Percentiles rank a stretch among this genome's conserved stretches.
phyloP scores from a whole-genome alignment of 768 basidiomycete species.

The Termitomyces titanicus region DNA sequence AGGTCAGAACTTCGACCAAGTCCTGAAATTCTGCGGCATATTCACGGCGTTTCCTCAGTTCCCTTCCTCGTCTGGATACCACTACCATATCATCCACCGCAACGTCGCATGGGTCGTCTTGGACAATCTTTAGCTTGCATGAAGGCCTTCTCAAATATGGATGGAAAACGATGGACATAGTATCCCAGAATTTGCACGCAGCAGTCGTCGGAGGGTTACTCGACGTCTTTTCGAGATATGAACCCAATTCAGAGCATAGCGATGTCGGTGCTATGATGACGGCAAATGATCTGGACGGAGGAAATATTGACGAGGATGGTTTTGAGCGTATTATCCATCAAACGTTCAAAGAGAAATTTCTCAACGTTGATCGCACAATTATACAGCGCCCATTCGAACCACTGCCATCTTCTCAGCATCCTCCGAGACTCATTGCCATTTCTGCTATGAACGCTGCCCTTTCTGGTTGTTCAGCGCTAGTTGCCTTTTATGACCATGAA shows the following conservation, averaged over 20 bases:
- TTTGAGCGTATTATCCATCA: constrained; percentile 19
- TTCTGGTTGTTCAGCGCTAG: constrained; percentile 30
- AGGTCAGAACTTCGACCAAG: constrained; percentile 4
- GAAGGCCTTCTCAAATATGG: constrained; percentile 27
- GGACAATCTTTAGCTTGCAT: constrained; percentile 30
- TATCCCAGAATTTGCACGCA: constrained; percentile 23
- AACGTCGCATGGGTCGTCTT: constrained; percentile 10
- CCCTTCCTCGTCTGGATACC: constrained; percentile 1
- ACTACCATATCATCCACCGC: neutral
- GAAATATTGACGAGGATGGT: constrained; percentile 3
- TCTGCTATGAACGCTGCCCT: constrained; percentile 27
- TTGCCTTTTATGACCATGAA: constrained; percentile 33
- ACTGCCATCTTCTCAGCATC: constrained; percentile 13
- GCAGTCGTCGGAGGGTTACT: neutral
- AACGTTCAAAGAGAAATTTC: constrained; percentile 27
- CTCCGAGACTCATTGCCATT: constrained; percentile 18
- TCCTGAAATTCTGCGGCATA: neutral
- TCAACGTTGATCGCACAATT: constrained; percentile 29
- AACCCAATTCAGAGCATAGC: constrained; percentile 7
- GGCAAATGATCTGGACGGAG: neutral
- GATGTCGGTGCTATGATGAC: constrained; percentile 6
- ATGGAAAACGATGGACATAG: constrained; percentile 21
- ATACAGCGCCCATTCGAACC: constrained; percentile 22
- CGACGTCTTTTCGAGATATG: constrained; percentile 5
- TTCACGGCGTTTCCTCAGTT: neutral